phyloP scores from a whole-genome alignment of 1,284 basidiomycete species.

The Salmacisia buchloeana region DNA sequence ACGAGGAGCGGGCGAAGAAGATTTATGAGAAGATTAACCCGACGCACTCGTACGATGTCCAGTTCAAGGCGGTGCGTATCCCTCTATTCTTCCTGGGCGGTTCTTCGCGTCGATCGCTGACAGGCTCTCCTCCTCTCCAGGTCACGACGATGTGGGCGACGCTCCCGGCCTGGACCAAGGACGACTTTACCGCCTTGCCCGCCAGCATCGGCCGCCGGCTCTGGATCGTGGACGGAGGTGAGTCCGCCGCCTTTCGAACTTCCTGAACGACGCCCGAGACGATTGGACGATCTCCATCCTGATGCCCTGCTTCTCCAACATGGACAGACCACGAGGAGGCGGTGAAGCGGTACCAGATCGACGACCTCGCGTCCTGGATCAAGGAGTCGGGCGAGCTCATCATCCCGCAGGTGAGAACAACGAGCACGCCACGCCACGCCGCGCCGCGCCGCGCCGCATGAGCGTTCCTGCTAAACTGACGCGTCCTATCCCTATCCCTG shows the following conservation, averaged over 20 bases:
- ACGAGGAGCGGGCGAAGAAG: background rate
- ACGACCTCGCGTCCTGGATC: slow-evolving; percentile 5
- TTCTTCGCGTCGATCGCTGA: background rate
- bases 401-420: background rate
- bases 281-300: too few relatives aligned
- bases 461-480: background rate
- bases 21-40: slow-evolving; percentile 4
- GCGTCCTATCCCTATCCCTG: too few relatives aligned
- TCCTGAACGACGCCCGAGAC: too few relatives aligned
- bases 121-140: background rate
- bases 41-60: background rate
- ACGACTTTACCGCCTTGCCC: background rate
- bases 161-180: background rate
- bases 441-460: background rate
- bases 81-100: too few relatives aligned
- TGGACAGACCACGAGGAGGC: slow-evolving; percentile 11
- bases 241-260: background rate
- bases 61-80: background rate
- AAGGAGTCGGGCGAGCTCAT: background rate
- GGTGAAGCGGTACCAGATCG: slow-evolving; percentile 1
- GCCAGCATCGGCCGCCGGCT: background rate
- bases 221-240: slow-evolving; percentile 9
- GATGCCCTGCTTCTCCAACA: background rate
- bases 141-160: slow-evolving; percentile 9
- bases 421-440: too few relatives aligned